phyloP scores from a whole-genome alignment of 164 flowering plant genomes.

The Vitis vinifera region ASM3070453v1 NC_081818.1:2911001-2911500 shows the following conservation, averaged over 20 bases:
- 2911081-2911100: too few relatives aligned
- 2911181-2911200: conserved; percentile 75
- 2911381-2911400: not conserved
- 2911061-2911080: too few relatives aligned
- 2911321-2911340: conserved; percentile 94
- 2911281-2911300: conserved; percentile 86
- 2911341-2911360: conserved; percentile 56
- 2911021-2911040: too few relatives aligned
- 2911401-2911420: not conserved
- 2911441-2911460: not conserved
- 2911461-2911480: not conserved
- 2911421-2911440: not conserved
- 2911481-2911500: not conserved
- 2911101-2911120: too few relatives aligned
- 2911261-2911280: conserved; percentile 91
- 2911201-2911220: conserved; percentile 90
- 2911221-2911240: conserved; percentile 87
- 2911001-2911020: too few relatives aligned
- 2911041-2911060: too few relatives aligned
- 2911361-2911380: not conserved
- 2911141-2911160: not conserved
- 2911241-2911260: conserved; percentile 39
- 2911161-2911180: not conserved
- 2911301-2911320: conserved; percentile 78
- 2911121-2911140: too few relatives aligned